phyloP scores from a whole-genome alignment of 192 early-diverging fungal genomes.

The Coemansia sp. region DNA sequence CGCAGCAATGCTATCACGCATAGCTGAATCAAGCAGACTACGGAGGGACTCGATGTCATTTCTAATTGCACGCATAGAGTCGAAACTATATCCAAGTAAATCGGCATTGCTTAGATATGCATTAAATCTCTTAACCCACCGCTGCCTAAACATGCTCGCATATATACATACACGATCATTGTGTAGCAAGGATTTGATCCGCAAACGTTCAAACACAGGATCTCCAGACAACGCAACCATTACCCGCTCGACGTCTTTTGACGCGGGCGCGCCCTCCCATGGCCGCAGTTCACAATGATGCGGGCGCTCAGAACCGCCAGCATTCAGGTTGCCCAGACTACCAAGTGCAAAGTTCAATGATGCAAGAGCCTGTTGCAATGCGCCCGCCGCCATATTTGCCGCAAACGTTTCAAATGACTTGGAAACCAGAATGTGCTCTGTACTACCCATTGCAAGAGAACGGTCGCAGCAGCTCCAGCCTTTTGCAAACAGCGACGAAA shows the following conservation, averaged over 20 bases:
- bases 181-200: slow-evolving; percentile 25
- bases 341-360: slow-evolving; percentile 32
- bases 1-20: slow-evolving; percentile 21
- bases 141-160: slow-evolving; percentile 22
- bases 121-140: slow-evolving; percentile 21
- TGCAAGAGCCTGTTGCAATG: slow-evolving; percentile 13
- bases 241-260: neutral
- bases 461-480: neutral
- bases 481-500: neutral
- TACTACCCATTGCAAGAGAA: slow-evolving; percentile 1
- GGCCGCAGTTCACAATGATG: neutral
- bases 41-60: slow-evolving; percentile 9
- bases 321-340: slow-evolving; percentile 12
- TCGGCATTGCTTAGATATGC: slow-evolving; percentile 2
- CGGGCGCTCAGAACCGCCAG: neutral
- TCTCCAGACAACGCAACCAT: slow-evolving; percentile 18
- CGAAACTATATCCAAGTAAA: neutral
- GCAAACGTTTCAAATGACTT: slow-evolving; percentile 23
- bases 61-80: neutral
- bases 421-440: slow-evolving; percentile 16
- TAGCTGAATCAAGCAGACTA: slow-evolving; percentile 15
- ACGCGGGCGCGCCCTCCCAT: neutral
- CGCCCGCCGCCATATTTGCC: slow-evolving; percentile 1
- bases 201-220: slow-evolving; percentile 19
- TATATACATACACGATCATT: slow-evolving; percentile 33